phyloP scores from a whole-genome alignment of 768 basidiomycete species.

The Plicaturopsis crispa region DNA sequence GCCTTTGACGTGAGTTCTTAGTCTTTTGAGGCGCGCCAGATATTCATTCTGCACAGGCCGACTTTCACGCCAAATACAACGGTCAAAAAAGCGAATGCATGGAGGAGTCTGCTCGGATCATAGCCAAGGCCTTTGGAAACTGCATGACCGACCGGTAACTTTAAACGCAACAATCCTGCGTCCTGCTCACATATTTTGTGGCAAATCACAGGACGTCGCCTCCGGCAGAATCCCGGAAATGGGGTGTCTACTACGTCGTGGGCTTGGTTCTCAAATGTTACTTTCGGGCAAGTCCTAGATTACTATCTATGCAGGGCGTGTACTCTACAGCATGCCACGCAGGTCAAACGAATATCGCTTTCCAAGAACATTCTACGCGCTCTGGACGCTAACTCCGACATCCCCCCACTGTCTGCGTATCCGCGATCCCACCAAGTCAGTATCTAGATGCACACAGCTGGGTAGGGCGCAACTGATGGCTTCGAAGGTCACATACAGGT shows the following conservation, averaged over 20 bases:
- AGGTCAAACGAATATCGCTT: conserved; percentile 89
- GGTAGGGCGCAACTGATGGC: conserved; percentile 11
- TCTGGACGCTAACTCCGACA: conserved; percentile 76
- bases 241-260: conserved; percentile 91
- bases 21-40: not conserved
- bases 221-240: conserved; percentile 68
- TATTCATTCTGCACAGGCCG: conserved; percentile 35
- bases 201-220: conserved; percentile 47
- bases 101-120: conserved; percentile 82
- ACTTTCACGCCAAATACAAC: conserved; percentile 50
- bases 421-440: conserved; percentile 82
- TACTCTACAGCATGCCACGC: not conserved
- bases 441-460: conserved; percentile 6
- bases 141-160: conserved; percentile 79
- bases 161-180: too few relatives aligned
- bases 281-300: conserved; percentile 61
- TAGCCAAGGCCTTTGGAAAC: conserved; percentile 83
- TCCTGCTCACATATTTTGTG: not conserved
- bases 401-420: conserved; percentile 69
- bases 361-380: conserved; percentile 90
- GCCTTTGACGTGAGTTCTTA: conserved; percentile 65
- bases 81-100: conserved; percentile 56
- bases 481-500: conserved; percentile 81
- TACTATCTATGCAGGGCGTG: not conserved
- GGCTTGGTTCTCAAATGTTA: conserved; percentile 89